Evolutionary conservation across 2,329 filamentous ascomycete species (phyloP).

Genomic region (Penicillium sp.): DNA sequence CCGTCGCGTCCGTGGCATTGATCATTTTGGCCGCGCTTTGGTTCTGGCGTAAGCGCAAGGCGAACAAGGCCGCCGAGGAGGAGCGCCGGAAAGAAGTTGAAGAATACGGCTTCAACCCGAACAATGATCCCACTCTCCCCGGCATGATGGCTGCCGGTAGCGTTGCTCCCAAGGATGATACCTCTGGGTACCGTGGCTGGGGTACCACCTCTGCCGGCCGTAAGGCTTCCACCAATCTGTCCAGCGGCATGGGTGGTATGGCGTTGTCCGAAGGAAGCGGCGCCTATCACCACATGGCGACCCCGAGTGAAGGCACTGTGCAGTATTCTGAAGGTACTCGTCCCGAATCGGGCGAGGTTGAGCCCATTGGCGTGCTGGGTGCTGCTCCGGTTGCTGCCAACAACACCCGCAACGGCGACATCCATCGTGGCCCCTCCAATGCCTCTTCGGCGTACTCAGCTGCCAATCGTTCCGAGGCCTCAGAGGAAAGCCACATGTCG

Average conservation of each 20-base stretch:
- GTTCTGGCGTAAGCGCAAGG: conserved; percentile 87
- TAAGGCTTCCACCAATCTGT: conserved; percentile 88
- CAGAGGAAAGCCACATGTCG: conserved; percentile 58
- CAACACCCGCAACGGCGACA: conserved; percentile 65
- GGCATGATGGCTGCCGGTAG: conserved; percentile 52
- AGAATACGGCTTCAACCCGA: conserved; percentile 97
- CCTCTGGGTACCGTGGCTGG: conserved; percentile 90
- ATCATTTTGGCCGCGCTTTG: conserved; percentile 76
- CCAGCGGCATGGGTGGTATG: conserved; percentile 64
- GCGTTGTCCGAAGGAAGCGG: conserved; percentile 73
- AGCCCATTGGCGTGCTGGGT: conserved; percentile 81
- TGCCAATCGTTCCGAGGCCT: conserved; percentile 70
- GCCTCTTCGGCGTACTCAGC: conserved; percentile 95
- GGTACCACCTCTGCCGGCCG: conserved; percentile 76
- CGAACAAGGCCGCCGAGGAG: conserved; percentile 81
- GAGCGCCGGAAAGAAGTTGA: conserved; percentile 93
- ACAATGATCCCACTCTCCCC: conserved; percentile 82
- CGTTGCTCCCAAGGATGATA: conserved; percentile 69
- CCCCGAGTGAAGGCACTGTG: conserved; percentile 65
- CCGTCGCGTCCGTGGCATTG: conserved; percentile 83
- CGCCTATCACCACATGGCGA: conserved; percentile 55
- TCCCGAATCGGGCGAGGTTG: conserved; percentile 68
- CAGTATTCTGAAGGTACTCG: conserved; percentile 65
- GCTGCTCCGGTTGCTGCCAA: conserved; percentile 65
- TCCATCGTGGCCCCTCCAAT: conserved; percentile 89